Evolutionary conservation across 2,329 filamentous ascomycete species (phyloP).

Genomic region (Fusarium robinianum): DNA sequence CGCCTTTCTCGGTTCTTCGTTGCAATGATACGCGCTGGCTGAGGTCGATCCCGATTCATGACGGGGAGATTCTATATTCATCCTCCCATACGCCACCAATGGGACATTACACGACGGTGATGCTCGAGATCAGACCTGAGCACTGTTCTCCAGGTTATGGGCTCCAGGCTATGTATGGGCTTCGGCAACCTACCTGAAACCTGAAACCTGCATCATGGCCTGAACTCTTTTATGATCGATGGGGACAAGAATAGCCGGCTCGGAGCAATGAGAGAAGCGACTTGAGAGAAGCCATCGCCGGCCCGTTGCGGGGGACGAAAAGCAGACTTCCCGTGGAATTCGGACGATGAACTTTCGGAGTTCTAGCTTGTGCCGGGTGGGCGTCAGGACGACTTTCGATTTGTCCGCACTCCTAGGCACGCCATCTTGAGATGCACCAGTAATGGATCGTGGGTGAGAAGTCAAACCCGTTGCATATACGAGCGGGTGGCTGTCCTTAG

Average conservation of each 20-base stretch:
- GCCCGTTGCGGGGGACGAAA: too few species aligned
- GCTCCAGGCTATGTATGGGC: too few species aligned
- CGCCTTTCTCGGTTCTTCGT: background rate
- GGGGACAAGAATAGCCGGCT: background rate
- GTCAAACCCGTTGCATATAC: conserved; percentile 12
- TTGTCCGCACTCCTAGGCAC: background rate
- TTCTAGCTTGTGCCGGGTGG: too few species aligned
- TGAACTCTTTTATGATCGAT: background rate
- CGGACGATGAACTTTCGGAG: too few species aligned
- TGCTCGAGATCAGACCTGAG: background rate
- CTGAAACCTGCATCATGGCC: conserved; percentile 15
- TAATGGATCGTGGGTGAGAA: background rate
- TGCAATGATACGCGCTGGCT: background rate
- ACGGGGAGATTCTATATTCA: background rate
- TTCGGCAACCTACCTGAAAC: too few species aligned
- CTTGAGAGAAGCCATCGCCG: background rate
- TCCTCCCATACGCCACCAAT: conserved; percentile 7
- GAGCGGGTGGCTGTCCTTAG: conserved; percentile 9
- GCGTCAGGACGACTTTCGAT: too few species aligned
- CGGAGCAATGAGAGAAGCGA: background rate
- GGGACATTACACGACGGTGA: conserved; percentile 12
- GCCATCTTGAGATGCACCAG: background rate
- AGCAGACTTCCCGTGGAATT: too few species aligned
- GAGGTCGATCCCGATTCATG: background rate
- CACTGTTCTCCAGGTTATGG: background rate